Conservation (phyloP, 768 basidiomycete species). For the Cystofilobasidium ferigula region DNA sequence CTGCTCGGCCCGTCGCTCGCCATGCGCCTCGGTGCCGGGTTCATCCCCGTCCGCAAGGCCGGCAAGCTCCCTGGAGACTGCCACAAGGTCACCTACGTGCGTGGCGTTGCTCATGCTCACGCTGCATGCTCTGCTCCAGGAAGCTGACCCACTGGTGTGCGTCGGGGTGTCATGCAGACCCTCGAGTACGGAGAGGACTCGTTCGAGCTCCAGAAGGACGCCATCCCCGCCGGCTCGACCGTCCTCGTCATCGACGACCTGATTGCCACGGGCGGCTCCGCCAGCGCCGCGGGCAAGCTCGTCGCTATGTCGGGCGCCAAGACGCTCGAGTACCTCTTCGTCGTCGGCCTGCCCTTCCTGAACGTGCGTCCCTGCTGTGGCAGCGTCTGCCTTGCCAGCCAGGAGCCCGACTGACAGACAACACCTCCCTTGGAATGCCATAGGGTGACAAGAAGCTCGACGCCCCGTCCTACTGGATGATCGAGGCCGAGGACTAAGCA, state of each 20-base stretch:
- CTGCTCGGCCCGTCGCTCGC: constrained; percentile 88
- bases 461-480: constrained; percentile 77
- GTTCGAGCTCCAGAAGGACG: constrained; percentile 90
- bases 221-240: constrained; percentile 67
- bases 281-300: constrained; percentile 81
- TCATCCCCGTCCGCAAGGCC: constrained; percentile 86
- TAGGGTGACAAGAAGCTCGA: constrained; percentile 63
- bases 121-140: too few species aligned
- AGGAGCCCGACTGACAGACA: neutral
- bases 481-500: constrained; percentile 49
- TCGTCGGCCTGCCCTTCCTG: constrained; percentile 54
- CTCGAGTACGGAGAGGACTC: constrained; percentile 83
- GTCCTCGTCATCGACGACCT: constrained; percentile 88
- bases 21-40: constrained; percentile 76
- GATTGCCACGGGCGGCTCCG: constrained; percentile 93
- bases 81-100: constrained; percentile 52
- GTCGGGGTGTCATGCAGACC: neutral
- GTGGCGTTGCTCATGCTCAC: constrained; percentile 47
- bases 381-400: neutral
- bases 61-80: constrained; percentile 90
- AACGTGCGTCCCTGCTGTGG: constrained; percentile 27
- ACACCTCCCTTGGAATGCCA: constrained; percentile 49
- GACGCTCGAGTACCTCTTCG: constrained; percentile 84
- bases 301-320: constrained; percentile 70
- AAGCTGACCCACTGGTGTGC: too few species aligned